A percentile compares a stretch with the other conserved stretches of the same genome.
Conservation (phyloP, 805 yeast species). For the Yamadazyma laniorum region DNA sequence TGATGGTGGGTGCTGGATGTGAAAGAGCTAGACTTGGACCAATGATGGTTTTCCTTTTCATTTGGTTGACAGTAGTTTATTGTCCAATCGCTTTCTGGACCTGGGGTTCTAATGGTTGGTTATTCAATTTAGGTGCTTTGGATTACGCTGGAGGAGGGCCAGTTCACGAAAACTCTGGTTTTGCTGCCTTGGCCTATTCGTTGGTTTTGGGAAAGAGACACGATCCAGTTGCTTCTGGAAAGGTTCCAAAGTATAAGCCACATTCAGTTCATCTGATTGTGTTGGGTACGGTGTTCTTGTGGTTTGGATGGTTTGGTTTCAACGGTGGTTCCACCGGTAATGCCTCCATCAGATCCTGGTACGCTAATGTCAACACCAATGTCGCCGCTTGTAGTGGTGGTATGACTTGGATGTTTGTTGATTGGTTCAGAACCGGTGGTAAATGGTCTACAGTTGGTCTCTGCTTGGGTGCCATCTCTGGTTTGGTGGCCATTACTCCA, state of each 20-base stretch:
- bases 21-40: constrained; percentile 97
- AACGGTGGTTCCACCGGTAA: constrained; percentile 98
- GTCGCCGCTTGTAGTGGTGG: constrained; percentile 94
- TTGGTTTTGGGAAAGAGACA: constrained; percentile 88
- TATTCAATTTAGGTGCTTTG: constrained; percentile 73
- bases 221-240: constrained; percentile 67
- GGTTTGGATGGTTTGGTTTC: constrained; percentile 99
- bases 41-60: constrained; percentile 89
- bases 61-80: constrained; percentile 95
- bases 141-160: constrained; percentile 99
- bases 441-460: constrained; percentile 93
- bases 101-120: constrained; percentile 95
- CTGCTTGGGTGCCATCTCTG: constrained; percentile 92
- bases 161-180: constrained; percentile 92
- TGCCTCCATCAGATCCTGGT: constrained; percentile 89
- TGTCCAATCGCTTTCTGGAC: constrained; percentile 97
- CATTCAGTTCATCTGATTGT: constrained; percentile 90
- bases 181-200: constrained; percentile 93
- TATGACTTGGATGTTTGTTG: constrained; percentile 90
- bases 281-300: constrained; percentile 87
- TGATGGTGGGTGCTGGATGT: constrained; percentile 97
- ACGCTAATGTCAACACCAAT: constrained; percentile 90
- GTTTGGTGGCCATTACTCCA: constrained; percentile 93
- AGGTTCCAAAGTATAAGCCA: constrained; percentile 87
- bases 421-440: constrained; percentile 79